phyloP scores from a whole-genome alignment of 2,329 filamentous ascomycete genomes.

The Fusarium palustre region DNA sequence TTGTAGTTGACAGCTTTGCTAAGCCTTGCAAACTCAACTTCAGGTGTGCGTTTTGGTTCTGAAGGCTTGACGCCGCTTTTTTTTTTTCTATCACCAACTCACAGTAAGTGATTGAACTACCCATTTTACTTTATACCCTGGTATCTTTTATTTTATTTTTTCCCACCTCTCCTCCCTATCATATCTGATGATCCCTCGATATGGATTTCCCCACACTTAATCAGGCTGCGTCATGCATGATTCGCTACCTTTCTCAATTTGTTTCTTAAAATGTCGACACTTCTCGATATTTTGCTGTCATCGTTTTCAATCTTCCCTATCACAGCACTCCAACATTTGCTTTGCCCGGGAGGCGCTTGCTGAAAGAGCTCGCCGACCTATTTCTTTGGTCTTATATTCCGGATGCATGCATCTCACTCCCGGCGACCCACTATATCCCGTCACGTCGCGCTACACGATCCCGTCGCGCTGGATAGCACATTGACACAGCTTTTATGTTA shows the following conservation, averaged over 20 bases:
- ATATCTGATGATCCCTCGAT: constrained; percentile 31
- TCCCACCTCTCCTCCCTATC: constrained; percentile 14
- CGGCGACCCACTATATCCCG: constrained; percentile 42
- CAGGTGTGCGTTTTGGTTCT: constrained; percentile 17
- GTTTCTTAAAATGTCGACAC: constrained; percentile 26
- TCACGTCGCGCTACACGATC: constrained; percentile 48
- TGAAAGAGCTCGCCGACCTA: constrained; percentile 19
- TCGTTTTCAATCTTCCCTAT: constrained; percentile 1
- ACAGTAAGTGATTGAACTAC: constrained; percentile 37
- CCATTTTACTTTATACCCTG: constrained; percentile 1
- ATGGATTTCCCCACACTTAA: constrained; percentile 32
- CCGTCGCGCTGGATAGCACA: constrained; percentile 41
- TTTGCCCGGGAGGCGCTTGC: constrained; percentile 21
- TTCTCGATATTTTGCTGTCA: constrained; percentile 15
- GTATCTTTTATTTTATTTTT: neutral
- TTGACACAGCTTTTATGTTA: constrained; percentile 19
- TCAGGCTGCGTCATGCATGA: constrained; percentile 30
- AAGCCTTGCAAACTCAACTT: constrained; percentile 10
- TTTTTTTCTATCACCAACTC: constrained; percentile 23
- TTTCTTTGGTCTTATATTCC: constrained; percentile 19
- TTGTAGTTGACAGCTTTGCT: constrained; percentile 29
- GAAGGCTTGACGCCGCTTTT: constrained; percentile 30
- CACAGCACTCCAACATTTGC: constrained; percentile 5
- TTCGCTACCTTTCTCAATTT: constrained; percentile 10
- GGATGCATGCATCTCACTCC: constrained; percentile 46